Base-by-base conservation (phyloP, 768 basidiomycete species). In the Megacollybia marginata region DNA sequence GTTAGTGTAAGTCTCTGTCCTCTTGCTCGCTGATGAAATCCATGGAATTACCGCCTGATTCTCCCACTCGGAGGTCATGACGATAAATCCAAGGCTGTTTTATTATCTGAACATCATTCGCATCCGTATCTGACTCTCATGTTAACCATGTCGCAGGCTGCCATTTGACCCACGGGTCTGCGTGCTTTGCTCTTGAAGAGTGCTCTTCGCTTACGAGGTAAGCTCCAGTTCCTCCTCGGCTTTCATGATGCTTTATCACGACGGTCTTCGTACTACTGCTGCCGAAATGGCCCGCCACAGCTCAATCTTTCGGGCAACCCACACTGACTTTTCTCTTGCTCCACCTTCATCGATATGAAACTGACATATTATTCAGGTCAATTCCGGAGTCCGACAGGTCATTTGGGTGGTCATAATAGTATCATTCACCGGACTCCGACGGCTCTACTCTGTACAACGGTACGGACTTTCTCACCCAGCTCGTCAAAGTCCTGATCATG, bases 261-360 rank as follows among this genome's bases (percentile, higher is more conserved):
- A 90, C 88, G 88, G 88, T 90, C 88, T 89, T 87, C 88, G 88
- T 89, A 90, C 59, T 50, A 65, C 63, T 56, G 51, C 67, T 88
- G 85, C 83, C 88, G 88, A 90, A 90, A 86, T 62, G 79, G 88
- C 88, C 88, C 87, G 88, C 83, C 83, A 87, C 82, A 90, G 88
- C 88, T 90, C 88, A 89, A 74, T 59, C 60, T 42, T 65, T 80
- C 85, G 88, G 88, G 85, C 86, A 85, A 71, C 80, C 85, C 81
- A 69, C 54, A 76, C 85, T 88, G 85, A 88, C 70, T 48, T 53
- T 57, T 57, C 51, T 46, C 48, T 53, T 20, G 13, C 20, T 33
- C 34, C 38, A n/a, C 20, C 34, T 48, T n/a, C 19, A 8, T 49
- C 33, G 35, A 33, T 28, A 28, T 6, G 23, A 28, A 6, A 28